phyloP scores from a whole-genome alignment of 2,329 filamentous ascomycete genomes.

The Raffaelea arxii region DNA sequence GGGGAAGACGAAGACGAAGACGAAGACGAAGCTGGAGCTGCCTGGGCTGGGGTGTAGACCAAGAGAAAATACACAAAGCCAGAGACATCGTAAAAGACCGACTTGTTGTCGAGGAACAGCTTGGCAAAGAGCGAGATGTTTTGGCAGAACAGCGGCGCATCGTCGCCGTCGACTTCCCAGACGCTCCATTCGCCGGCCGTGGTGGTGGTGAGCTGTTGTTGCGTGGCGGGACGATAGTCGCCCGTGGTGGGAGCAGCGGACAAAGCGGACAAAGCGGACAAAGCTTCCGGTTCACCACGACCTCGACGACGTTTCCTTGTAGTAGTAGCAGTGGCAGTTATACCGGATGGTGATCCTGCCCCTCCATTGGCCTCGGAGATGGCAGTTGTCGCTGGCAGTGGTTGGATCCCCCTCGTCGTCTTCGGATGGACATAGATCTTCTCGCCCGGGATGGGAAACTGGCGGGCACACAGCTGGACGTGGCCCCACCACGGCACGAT shows the following conservation, averaged over 20 bases:
- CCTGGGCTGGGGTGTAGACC: constrained; percentile 54
- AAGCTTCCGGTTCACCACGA: constrained; percentile 47
- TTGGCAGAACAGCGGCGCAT: constrained; percentile 76
- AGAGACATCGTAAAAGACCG: constrained; percentile 92
- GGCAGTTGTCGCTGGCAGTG: too few relatives aligned
- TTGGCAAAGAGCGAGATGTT: constrained; percentile 95
- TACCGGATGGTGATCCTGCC: too few relatives aligned
- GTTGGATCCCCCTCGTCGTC: constrained; percentile 29
- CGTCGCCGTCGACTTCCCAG: constrained; percentile 87
- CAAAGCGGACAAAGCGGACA: too few relatives aligned
- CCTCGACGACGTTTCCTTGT: constrained; percentile 33
- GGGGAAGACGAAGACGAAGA: too few relatives aligned
- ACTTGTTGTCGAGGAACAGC: constrained; percentile 96
- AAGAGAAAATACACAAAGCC: constrained; percentile 94
- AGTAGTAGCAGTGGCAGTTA: too few relatives aligned
- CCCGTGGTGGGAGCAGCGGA: too few relatives aligned
- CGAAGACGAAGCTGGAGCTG: constrained; percentile 7
- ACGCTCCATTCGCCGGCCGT: constrained; percentile 75
- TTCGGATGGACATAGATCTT: constrained; percentile 62
- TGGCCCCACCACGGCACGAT: constrained; percentile 49
- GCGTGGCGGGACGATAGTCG: too few relatives aligned
- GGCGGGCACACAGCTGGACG: constrained; percentile 45
- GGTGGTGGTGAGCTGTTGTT: too few relatives aligned
- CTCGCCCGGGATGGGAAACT: constrained; percentile 47
- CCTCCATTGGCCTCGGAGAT: too few relatives aligned